Conservation (phyloP, 176 grass and related monocot species). For the Calamus simplicifolius region DNA sequence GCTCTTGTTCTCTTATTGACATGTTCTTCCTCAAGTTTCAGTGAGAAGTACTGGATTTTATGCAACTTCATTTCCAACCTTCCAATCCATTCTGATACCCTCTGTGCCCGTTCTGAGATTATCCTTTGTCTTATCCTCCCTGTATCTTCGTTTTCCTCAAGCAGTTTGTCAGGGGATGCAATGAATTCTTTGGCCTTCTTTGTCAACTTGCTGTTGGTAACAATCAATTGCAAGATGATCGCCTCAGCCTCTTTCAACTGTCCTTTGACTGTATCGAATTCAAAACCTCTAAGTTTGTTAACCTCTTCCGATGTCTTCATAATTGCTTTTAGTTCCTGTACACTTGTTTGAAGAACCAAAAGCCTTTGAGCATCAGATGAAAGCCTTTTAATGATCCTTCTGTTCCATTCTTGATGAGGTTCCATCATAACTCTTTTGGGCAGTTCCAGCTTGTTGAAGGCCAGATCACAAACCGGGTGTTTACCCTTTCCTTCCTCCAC, state of each 20-base stretch:
- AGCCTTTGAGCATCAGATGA: conserved; percentile 62
- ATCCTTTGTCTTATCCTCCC: conserved; percentile 64
- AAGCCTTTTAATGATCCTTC: conserved; percentile 57
- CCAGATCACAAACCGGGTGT: conserved; percentile 32
- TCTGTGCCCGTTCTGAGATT: conserved; percentile 60
- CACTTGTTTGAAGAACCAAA: conserved; percentile 33
- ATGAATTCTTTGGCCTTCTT: conserved; percentile 61
- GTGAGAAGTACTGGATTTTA: conserved; percentile 46
- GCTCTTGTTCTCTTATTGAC: conserved; percentile 33
- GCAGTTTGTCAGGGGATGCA: conserved; percentile 4
- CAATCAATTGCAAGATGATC: conserved; percentile 59
- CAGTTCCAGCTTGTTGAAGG: conserved; percentile 61
- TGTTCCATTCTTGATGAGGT: conserved; percentile 64
- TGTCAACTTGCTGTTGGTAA: conserved; percentile 58
- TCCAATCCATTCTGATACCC: conserved; percentile 77
- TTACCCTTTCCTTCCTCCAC: conserved; percentile 26
- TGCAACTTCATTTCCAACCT: conserved; percentile 65
- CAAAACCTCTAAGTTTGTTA: conserved; percentile 2
- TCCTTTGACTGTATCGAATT: conserved; percentile 42
- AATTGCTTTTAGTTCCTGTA: conserved; percentile 44
- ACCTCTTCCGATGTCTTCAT: conserved; percentile 33
- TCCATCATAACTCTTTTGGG: conserved; percentile 15
- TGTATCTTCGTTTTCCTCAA: conserved; percentile 28
- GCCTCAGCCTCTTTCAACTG: conserved; percentile 62
- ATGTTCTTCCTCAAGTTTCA: conserved; percentile 59